These are phyloP conservation scores for Candida tallmaniae DNA, from an alignment of 805 yeast species.

Conservation along the genomic window DNA sequence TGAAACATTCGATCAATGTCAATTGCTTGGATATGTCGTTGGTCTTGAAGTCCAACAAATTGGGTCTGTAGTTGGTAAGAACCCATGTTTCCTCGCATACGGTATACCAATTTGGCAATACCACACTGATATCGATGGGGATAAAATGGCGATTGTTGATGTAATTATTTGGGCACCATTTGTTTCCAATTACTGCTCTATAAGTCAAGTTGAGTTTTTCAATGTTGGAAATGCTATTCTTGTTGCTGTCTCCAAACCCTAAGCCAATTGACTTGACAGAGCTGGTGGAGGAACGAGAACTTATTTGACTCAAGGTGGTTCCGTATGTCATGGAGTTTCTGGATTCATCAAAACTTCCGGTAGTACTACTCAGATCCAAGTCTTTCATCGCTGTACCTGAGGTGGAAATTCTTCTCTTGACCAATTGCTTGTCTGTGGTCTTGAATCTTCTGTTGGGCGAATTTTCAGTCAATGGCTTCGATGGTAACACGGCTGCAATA, in stretches of 20 bases:
- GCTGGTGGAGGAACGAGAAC: constrained; percentile 43
- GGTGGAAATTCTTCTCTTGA: constrained; percentile 47
- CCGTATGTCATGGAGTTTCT: constrained; percentile 52
- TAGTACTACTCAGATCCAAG: constrained; percentile 14
- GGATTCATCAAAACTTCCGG: constrained; percentile 18
- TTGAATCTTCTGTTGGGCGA: constrained; percentile 4
- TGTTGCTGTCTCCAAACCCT: constrained; percentile 39
- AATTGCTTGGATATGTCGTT: constrained; percentile 74
- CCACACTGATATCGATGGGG: constrained; percentile 26
- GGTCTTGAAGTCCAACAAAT: constrained; percentile 57
- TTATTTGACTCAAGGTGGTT: constrained; percentile 49
- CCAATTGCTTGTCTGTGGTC: constrained; percentile 37
- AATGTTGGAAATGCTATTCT: constrained; percentile 37
- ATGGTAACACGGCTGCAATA: constrained; percentile 55
- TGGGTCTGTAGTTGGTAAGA: constrained; percentile 47
- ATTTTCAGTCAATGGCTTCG: constrained; percentile 48
- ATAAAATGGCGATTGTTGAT: constrained; percentile 26
- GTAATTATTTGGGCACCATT: constrained; percentile 39
- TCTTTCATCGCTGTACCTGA: constrained; percentile 33
- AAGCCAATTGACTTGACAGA: constrained; percentile 38
- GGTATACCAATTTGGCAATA: constrained; percentile 45
- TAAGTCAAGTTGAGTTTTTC: constrained; percentile 50
- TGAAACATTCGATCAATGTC: constrained; percentile 64
- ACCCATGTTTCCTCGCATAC: constrained; percentile 57
- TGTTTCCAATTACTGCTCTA: constrained; percentile 46